Evolutionary conservation across 495 filamentous ascomycete genomes (phyloP).

Genomic region (Penicilliopsis zonata): DNA sequence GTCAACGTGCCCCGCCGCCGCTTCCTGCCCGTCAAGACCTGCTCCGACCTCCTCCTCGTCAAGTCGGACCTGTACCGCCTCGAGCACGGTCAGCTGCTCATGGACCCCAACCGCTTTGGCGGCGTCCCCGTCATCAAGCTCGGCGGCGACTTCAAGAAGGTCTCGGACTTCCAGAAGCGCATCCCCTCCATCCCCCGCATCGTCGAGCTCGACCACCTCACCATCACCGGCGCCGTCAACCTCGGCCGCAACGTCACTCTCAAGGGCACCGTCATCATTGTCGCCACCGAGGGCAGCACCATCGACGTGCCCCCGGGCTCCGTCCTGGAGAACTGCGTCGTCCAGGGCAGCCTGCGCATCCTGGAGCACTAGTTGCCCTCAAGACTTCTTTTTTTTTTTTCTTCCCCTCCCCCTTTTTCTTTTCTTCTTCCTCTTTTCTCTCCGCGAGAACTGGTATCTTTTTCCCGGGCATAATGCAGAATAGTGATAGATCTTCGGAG

Average conservation of each 20-base stretch:
- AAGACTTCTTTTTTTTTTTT: constrained; percentile 2
- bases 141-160: constrained; percentile 99
- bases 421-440: constrained; percentile 1
- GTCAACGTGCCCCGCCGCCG: constrained; percentile 96
- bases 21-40: constrained; percentile 99
- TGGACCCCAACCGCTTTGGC: constrained; percentile 92
- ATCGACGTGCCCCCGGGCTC: constrained; percentile 97
- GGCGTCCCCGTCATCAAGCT: constrained; percentile 99
- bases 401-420: background rate
- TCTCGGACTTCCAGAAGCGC: constrained; percentile 97
- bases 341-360: constrained; percentile 92
- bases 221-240: constrained; percentile 94
- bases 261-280: constrained; percentile 99
- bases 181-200: constrained; percentile 96
- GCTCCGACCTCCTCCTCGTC: constrained; percentile 98
- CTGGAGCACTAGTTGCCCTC: constrained; percentile 63
- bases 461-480: too few relatives aligned
- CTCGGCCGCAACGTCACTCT: constrained; percentile 87
- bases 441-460: background rate
- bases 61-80: constrained; percentile 99
- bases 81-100: constrained; percentile 94
- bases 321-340: constrained; percentile 96
- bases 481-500: too few relatives aligned
- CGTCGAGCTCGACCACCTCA: constrained; percentile 94
- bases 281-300: constrained; percentile 92